A percentile compares a stretch with the other conserved stretches of the same genome.
phyloP scores from a whole-genome alignment of 1,284 basidiomycete species.

The Termitomyces sp. region DNA sequence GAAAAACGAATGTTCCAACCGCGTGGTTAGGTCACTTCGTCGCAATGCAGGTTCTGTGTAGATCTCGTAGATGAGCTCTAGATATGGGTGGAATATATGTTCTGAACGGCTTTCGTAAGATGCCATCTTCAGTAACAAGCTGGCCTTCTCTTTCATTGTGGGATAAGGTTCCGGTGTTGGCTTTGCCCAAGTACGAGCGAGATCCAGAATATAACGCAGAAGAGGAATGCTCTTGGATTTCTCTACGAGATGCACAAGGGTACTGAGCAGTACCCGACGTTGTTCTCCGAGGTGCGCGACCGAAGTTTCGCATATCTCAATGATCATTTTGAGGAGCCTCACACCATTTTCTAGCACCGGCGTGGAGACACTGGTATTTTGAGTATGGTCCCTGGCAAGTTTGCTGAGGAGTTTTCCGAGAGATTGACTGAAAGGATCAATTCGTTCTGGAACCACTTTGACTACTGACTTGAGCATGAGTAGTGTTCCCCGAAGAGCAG shows the following conservation, averaged over 20 bases:
- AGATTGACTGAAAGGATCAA: conserved; percentile 75
- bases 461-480: conserved; percentile 88
- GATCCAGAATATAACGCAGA: conserved; percentile 84
- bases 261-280: conserved; percentile 68
- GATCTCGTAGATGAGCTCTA: conserved; percentile 91
- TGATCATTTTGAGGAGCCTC: conserved; percentile 58
- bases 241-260: conserved; percentile 81
- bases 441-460: conserved; percentile 78
- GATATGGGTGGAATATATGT: conserved; percentile 75
- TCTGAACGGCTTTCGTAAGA: conserved; percentile 80
- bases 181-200: conserved; percentile 87
- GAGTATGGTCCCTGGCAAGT: conserved; percentile 86
- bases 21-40: conserved; percentile 90
- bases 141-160: conserved; percentile 95
- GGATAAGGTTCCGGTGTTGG: conserved; percentile 82
- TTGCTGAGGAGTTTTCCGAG: conserved; percentile 86
- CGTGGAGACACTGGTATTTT: conserved; percentile 39
- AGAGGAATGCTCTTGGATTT: conserved; percentile 84
- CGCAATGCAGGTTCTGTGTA: conserved; percentile 86
- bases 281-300: conserved; percentile 67
- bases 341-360: conserved; percentile 53
- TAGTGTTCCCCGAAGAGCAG: conserved; percentile 75
- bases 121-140: conserved; percentile 87
- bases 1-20: conserved; percentile 91
- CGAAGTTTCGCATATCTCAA: conserved; percentile 69